Percentiles rank a stretch among this genome's conserved stretches.
Conservation (phyloP, 1,284 basidiomycete genomes). For the Sanguinoderma infundibulare region DNA sequence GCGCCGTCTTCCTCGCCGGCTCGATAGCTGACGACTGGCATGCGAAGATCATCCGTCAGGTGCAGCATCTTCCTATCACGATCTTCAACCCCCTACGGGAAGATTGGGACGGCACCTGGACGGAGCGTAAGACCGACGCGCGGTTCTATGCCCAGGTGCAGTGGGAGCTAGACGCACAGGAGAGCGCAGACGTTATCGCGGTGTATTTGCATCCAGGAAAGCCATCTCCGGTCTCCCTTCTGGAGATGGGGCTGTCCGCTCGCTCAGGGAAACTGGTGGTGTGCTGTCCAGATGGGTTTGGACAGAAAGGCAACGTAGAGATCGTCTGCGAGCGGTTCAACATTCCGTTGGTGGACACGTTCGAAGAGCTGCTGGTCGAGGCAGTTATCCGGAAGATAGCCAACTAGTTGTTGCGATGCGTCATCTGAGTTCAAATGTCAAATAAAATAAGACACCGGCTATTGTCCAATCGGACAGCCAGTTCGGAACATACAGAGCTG, state of each 20-base stretch:
- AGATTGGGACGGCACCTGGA: constrained; percentile 4
- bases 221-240: background rate
- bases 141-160: background rate
- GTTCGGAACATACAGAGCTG: no score
- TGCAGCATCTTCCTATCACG: background rate
- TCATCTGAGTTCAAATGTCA: no score
- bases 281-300: constrained; percentile 7
- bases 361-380: background rate
- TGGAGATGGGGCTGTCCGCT: constrained; percentile 1
- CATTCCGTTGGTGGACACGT: background rate
- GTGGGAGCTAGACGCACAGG: background rate
- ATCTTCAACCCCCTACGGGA: constrained; percentile 1
- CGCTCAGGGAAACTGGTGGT: background rate
- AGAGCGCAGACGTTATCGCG: constrained; percentile 3
- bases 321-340: background rate
- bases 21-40: background rate
- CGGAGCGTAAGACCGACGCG: background rate
- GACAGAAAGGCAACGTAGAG: constrained; percentile 2
- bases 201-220: background rate
- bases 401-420: no score
- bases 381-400: background rate
- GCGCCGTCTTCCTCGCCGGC: constrained; percentile 6
- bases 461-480: no score
- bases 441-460: no score
- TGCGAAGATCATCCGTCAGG: background rate